Conservation (phyloP, 2,329 filamentous ascomycete genomes). For the Curvularia eragrostidis region DNA sequence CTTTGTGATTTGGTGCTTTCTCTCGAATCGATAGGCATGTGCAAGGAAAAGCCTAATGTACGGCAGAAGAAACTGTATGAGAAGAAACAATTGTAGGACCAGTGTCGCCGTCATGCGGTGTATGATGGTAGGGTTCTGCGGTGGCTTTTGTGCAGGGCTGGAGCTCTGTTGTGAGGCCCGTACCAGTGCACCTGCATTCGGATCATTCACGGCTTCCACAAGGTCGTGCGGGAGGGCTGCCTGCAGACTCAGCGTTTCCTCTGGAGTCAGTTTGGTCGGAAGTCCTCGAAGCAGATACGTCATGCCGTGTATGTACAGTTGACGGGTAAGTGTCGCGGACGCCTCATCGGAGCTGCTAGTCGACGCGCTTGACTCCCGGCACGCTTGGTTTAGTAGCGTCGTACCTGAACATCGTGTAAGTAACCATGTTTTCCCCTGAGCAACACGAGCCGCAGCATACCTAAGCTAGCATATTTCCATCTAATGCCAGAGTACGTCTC, state of each 20-base stretch:
- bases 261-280: constrained; percentile 62
- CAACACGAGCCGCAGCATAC: constrained; percentile 33
- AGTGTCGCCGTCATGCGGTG: constrained; percentile 64
- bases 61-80: constrained; percentile 67
- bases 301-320: constrained; percentile 69
- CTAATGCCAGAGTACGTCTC: constrained; percentile 52
- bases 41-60: constrained; percentile 64
- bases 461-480: constrained; percentile 62
- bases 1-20: constrained; percentile 69
- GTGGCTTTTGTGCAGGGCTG: constrained; percentile 11
- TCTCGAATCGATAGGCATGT: constrained; percentile 67
- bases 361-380: constrained; percentile 53
- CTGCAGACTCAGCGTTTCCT: constrained; percentile 62
- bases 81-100: constrained; percentile 65
- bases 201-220: constrained; percentile 17
- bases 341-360: constrained; percentile 38
- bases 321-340: constrained; percentile 60
- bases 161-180: constrained; percentile 17
- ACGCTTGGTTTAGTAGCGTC: constrained; percentile 55
- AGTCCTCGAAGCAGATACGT: constrained; percentile 70
- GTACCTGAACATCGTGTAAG: constrained; percentile 48
- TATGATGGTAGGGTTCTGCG: constrained; percentile 57
- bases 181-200: constrained; percentile 26
- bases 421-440: neutral
- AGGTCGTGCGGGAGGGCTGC: constrained; percentile 57